phyloP scores from a whole-genome alignment of 441 rosid genomes.

The Hura crepitans region DNA sequence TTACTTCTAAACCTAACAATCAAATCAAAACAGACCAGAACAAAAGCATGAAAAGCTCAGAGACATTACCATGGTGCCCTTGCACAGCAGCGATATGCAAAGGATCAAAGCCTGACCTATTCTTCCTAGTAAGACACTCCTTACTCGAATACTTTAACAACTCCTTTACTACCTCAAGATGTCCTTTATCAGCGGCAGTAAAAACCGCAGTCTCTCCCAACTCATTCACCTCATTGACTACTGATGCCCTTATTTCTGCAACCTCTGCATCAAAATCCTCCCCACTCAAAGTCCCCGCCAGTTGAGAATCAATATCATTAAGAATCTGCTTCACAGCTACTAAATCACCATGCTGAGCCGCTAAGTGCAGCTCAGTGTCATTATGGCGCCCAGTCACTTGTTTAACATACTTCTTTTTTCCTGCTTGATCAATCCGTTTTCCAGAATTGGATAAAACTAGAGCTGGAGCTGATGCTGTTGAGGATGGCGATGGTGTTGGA shows the following conservation, averaged over 20 bases:
- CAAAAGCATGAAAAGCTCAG: neutral
- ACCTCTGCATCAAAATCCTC: conserved; percentile 73
- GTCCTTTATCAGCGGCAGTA: conserved; percentile 85
- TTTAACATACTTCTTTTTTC: conserved; percentile 88
- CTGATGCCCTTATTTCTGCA: conserved; percentile 75
- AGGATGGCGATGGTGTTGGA: conserved; percentile 73
- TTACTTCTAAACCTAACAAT: conserved; percentile 1
- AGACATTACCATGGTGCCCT: conserved; percentile 76
- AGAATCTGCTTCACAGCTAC: conserved; percentile 76
- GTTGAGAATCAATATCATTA: conserved; percentile 62
- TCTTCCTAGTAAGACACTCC: conserved; percentile 70
- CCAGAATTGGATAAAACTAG: conserved; percentile 80
- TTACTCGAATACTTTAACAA: conserved; percentile 66
- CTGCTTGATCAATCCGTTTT: conserved; percentile 81
- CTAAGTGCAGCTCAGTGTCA: conserved; percentile 83
- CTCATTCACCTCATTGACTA: conserved; percentile 87
- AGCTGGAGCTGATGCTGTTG: conserved; percentile 73
- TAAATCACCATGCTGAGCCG: conserved; percentile 85
- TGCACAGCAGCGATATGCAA: conserved; percentile 79
- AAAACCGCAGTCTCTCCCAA: conserved; percentile 83
- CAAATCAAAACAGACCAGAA: conserved; percentile 1
- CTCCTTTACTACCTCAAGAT: conserved; percentile 78
- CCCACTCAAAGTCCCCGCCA: conserved; percentile 58
- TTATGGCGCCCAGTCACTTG: conserved; percentile 98
- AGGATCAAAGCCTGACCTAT: conserved; percentile 63